These are phyloP conservation scores for Penicillium ochrochloron DNA, from an alignment of 495 filamentous ascomycete species.

Conservation along the genomic window DNA sequence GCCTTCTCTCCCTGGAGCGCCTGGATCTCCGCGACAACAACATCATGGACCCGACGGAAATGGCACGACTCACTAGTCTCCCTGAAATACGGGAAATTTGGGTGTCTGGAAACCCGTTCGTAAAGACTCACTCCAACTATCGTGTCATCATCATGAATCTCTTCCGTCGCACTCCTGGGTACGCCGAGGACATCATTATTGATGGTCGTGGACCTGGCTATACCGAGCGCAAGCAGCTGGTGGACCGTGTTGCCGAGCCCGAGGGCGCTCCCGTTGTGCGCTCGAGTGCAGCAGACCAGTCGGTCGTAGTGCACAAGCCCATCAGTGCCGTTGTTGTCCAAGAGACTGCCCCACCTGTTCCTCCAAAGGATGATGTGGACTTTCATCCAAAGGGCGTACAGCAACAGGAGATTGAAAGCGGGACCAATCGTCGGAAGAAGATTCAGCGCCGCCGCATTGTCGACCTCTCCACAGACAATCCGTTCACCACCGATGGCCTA, in stretches of 20 bases:
- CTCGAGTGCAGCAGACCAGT: constrained; percentile 58
- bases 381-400: constrained; percentile 46
- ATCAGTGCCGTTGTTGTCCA: constrained; percentile 21
- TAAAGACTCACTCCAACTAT: constrained; percentile 82
- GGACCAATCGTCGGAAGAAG: constrained; percentile 53
- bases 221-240: constrained; percentile 79
- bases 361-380: neutral
- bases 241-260: constrained; percentile 79
- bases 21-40: constrained; percentile 92
- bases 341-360: constrained; percentile 10
- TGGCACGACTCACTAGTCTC: constrained; percentile 86
- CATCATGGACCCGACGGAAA: constrained; percentile 84
- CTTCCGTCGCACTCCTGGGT: constrained; percentile 90
- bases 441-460: constrained; percentile 75
- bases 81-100: constrained; percentile 93
- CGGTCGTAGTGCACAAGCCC: constrained; percentile 66
- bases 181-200: constrained; percentile 86
- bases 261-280: constrained; percentile 77
- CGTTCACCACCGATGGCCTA: constrained; percentile 40
- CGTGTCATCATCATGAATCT: constrained; percentile 93
- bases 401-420: constrained; percentile 38
- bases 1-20: constrained; percentile 82
- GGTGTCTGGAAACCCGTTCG: constrained; percentile 88
- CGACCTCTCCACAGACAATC: constrained; percentile 72
- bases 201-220: constrained; percentile 81